A percentile compares a stretch with the other conserved stretches of the same genome.
Evolutionary conservation across 306 rosid genomes (phyloP).

Genomic region (Dalbergia cochinchinensis): DNA sequence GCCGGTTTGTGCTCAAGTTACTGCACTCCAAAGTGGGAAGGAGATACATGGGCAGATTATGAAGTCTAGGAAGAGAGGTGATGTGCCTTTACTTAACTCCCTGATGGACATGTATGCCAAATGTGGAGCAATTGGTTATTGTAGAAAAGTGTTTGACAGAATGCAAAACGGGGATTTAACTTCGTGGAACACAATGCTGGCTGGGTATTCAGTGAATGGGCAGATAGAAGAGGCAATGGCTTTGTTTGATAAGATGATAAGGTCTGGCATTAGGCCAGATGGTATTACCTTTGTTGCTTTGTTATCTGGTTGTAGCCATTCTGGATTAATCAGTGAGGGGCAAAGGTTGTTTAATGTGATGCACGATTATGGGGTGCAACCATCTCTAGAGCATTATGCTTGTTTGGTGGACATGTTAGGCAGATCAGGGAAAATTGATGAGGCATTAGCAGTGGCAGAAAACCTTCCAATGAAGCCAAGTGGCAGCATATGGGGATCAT

Average conservation of each 20-base stretch:
- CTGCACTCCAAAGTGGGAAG: constrained; percentile 63
- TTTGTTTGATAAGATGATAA: constrained; percentile 57
- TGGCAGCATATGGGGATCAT: constrained; percentile 68
- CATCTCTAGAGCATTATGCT: constrained; percentile 64
- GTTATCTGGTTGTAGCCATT: constrained; percentile 70
- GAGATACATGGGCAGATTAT: constrained; percentile 72
- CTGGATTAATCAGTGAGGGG: constrained; percentile 57
- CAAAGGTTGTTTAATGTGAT: constrained; percentile 50
- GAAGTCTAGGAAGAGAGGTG: constrained; percentile 61
- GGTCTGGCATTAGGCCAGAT: constrained; percentile 54
- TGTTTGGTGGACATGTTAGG: constrained; percentile 64
- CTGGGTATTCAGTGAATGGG: constrained; percentile 65
- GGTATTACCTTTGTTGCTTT: constrained; percentile 60
- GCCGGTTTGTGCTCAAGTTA: constrained; percentile 55
- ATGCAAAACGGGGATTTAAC: constrained; percentile 61
- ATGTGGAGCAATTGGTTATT: constrained; percentile 64
- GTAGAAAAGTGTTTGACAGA: constrained; percentile 55
- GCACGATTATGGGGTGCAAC: constrained; percentile 55
- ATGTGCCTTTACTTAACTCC: constrained; percentile 59
- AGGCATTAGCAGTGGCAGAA: constrained; percentile 53
- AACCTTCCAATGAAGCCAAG: constrained; percentile 67
- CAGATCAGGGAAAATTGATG: constrained; percentile 56
- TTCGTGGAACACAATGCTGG: constrained; percentile 69
- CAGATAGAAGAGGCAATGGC: constrained; percentile 50
- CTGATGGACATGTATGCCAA: constrained; percentile 72